Evolutionary conservation across 2,329 filamentous ascomycete species (phyloP).

Genomic region (Pseudogymnoascus sp.): DNA sequence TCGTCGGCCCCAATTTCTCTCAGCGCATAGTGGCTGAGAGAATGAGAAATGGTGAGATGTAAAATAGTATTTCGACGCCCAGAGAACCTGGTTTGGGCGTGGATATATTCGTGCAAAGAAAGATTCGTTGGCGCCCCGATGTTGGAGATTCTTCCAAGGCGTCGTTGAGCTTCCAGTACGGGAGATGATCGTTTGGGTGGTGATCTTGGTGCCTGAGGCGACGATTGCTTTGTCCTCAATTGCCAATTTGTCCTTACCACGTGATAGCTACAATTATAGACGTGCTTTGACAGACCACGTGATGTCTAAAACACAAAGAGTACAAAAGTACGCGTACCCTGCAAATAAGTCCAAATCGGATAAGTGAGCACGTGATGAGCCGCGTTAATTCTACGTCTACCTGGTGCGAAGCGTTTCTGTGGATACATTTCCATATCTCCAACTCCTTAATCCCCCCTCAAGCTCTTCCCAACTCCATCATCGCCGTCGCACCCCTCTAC

Average conservation of each 20-base stretch:
- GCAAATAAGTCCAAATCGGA: not conserved
- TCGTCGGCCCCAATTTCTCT: not conserved
- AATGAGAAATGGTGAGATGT: not conserved
- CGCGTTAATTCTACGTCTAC: conserved; percentile 6
- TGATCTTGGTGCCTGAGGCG: not conserved
- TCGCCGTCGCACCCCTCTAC: not conserved
- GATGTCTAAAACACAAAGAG: not conserved
- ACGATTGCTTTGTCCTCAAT: not conserved
- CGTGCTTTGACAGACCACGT: not conserved
- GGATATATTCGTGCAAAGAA: not conserved
- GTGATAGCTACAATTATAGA: not conserved
- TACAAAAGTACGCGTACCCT: not conserved
- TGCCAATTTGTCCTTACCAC: not conserved
- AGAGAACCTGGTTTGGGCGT: not conserved
- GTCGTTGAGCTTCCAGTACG: conserved; percentile 3
- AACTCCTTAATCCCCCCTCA: not conserved
- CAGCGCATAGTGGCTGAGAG: conserved; percentile 5
- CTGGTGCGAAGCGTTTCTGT: conserved; percentile 8
- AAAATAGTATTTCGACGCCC: not conserved
- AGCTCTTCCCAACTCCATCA: conserved; percentile 3
- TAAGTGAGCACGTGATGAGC: not conserved
- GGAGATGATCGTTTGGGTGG: conserved; percentile 6
- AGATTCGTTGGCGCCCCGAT: not conserved
- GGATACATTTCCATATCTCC: conserved; percentile 8
- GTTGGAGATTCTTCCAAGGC: conserved; percentile 5